phyloP scores from a whole-genome alignment of 2,329 filamentous ascomycete genomes.

The Decorospora gaudefroyi region DNA sequence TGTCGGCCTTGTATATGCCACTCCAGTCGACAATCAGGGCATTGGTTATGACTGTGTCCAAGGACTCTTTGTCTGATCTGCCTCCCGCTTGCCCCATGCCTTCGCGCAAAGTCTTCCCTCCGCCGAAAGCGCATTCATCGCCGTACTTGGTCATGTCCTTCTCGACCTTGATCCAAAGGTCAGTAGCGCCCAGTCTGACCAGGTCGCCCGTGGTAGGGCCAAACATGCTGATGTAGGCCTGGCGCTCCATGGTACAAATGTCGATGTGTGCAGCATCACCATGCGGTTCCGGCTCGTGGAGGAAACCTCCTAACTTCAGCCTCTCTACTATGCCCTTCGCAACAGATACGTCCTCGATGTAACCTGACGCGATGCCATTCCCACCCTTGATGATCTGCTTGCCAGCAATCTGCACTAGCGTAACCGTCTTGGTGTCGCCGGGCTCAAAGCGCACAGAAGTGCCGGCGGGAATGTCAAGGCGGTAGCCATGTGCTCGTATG shows the following conservation, averaged over 20 bases:
- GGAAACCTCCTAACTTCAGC: conserved; percentile 74
- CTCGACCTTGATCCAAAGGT: conserved; percentile 90
- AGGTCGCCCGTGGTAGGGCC: conserved; percentile 87
- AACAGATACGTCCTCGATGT: conserved; percentile 65
- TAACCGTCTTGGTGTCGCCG: conserved; percentile 88
- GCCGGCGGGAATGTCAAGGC: conserved; percentile 86
- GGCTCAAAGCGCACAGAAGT: conserved; percentile 94
- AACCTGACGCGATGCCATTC: conserved; percentile 76
- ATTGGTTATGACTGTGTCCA: conserved; percentile 88
- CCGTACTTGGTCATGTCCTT: conserved; percentile 82
- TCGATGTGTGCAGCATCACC: conserved; percentile 62
- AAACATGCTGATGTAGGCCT: conserved; percentile 85
- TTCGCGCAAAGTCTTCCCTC: conserved; percentile 89
- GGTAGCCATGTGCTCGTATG: conserved; percentile 76
- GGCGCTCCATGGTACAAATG: conserved; percentile 71
- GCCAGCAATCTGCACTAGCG: conserved; percentile 85
- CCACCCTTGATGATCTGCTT: conserved; percentile 80
- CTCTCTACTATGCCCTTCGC: conserved; percentile 68
- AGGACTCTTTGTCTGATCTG: conserved; percentile 68
- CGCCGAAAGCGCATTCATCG: conserved; percentile 94
- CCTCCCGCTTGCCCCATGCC: conserved; percentile 94
- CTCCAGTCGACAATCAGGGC: conserved; percentile 88
- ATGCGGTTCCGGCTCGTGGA: conserved; percentile 71
- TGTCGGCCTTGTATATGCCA: conserved; percentile 95
- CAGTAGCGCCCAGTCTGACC: conserved; percentile 79